Percentiles rank a stretch among this genome's conserved stretches.
phyloP scores from a whole-genome alignment of 2,329 filamentous ascomycete species.

The Fusarium verticillioides region DNA sequence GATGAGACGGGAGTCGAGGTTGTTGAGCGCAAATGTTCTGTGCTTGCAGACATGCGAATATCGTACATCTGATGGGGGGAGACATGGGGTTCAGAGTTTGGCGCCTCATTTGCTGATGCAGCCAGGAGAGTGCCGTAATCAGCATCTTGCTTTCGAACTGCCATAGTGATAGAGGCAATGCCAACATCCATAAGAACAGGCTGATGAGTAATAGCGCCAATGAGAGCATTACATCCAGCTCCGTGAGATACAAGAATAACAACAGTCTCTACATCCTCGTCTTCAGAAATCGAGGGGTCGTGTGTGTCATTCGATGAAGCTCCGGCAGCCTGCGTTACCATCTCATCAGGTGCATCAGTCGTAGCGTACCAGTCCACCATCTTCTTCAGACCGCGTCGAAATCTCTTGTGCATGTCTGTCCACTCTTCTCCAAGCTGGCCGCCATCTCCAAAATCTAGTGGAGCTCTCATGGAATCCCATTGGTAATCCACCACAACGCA shows the following conservation, averaged over 20 bases:
- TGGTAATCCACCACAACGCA: slow-evolving; percentile 91
- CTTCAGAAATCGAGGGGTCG: slow-evolving; percentile 54
- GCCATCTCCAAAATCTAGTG: slow-evolving; percentile 86
- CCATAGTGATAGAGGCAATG: slow-evolving; percentile 92
- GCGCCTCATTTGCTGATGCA: slow-evolving; percentile 39
- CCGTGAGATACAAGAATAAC: slow-evolving; percentile 92
- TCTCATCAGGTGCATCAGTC: slow-evolving; percentile 61
- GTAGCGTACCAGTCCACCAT: slow-evolving; percentile 86
- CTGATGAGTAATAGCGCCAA: slow-evolving; percentile 90
- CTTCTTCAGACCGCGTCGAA: slow-evolving; percentile 80
- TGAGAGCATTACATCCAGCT: slow-evolving; percentile 93
- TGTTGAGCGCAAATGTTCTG: slow-evolving; percentile 73
- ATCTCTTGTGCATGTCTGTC: slow-evolving; percentile 93
- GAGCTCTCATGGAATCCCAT: slow-evolving; percentile 90
- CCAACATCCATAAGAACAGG: slow-evolving; percentile 91
- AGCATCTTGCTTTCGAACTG: slow-evolving; percentile 67
- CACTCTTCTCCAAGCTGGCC: slow-evolving; percentile 93
- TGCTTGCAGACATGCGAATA: slow-evolving; percentile 77
- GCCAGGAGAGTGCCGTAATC: slow-evolving; percentile 52
- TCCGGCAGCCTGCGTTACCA: slow-evolving; percentile 55
- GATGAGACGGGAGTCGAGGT: slow-evolving; percentile 51
- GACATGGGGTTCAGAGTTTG: slow-evolving; percentile 49
- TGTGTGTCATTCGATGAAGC: slow-evolving; percentile 45
- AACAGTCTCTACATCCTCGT: slow-evolving; percentile 78
- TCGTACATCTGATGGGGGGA: slow-evolving; percentile 74